Conservation (phyloP, 495 filamentous ascomycete species). For the Penicillium chermesinum region DNA sequence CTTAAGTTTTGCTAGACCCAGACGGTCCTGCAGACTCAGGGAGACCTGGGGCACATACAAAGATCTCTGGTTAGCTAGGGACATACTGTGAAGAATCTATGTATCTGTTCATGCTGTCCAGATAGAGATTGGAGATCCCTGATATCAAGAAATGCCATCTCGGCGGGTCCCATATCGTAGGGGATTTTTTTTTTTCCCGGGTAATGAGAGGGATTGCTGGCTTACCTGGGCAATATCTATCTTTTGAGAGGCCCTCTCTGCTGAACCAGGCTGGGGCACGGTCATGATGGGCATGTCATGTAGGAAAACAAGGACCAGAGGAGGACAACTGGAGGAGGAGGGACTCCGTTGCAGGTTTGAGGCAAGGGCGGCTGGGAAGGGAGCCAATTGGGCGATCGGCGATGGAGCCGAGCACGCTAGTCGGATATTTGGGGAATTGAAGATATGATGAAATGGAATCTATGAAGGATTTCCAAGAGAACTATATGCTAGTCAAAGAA, state of each 20-base stretch:
- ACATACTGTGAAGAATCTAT: conserved; percentile 1
- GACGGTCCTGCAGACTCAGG: conserved; percentile 79
- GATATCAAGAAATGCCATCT: neutral
- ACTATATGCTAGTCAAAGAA: too few relatives aligned
- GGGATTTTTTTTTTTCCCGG: neutral
- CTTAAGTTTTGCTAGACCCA: conserved; percentile 95
- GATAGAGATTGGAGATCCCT: neutral
- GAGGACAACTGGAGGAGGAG: conserved; percentile 9
- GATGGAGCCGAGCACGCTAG: conserved; percentile 14
- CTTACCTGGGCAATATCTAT: conserved; percentile 74
- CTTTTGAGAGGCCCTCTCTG: conserved; percentile 43
- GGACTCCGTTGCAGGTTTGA: conserved; percentile 6
- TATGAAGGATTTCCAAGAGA: neutral
- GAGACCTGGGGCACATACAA: conserved; percentile 63
- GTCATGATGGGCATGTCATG: conserved; percentile 27
- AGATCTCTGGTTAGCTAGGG: conserved; percentile 4
- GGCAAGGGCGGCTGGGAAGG: conserved; percentile 30
- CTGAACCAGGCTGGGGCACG: conserved; percentile 27
- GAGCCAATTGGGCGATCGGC: conserved; percentile 21
- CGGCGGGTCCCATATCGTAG: neutral
- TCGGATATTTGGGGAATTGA: conserved; percentile 3
- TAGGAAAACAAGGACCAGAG: conserved; percentile 7
- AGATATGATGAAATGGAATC: neutral
- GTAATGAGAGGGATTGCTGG: neutral
- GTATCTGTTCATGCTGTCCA: neutral